Evolutionary conservation across 2,329 filamentous ascomycete genomes (phyloP).

Genomic region (Emergomyces orientalis): DNA sequence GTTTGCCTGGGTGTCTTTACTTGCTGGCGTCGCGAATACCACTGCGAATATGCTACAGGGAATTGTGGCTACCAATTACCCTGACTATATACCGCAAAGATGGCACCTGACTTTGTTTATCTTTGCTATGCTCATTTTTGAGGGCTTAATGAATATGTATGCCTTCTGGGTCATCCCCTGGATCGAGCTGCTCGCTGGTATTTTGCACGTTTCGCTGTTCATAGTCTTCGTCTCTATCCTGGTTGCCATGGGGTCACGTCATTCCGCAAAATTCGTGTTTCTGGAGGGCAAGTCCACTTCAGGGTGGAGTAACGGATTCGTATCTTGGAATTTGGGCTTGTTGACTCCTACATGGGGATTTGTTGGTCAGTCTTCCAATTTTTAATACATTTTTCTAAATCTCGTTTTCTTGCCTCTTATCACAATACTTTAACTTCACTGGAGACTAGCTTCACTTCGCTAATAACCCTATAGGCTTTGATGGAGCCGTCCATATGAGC

Average conservation of each 20-base stretch:
- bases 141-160: constrained; percentile 26
- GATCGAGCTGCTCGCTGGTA: constrained; percentile 31
- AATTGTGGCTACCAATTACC: constrained; percentile 25
- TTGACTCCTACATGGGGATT: constrained; percentile 28
- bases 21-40: constrained; percentile 28
- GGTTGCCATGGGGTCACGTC: constrained; percentile 24
- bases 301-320: constrained; percentile 27
- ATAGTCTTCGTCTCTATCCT: constrained; percentile 31
- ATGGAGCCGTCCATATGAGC: constrained; percentile 42
- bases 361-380: constrained; percentile 19
- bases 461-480: constrained; percentile 31
- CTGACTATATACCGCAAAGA: constrained; percentile 24
- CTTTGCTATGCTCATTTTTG: constrained; percentile 27
- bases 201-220: constrained; percentile 29
- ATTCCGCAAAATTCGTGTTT: constrained; percentile 28
- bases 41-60: constrained; percentile 30
- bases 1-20: constrained; percentile 33
- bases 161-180: constrained; percentile 33
- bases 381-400: neutral
- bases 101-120: constrained; percentile 36
- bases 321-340: constrained; percentile 33
- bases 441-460: neutral
- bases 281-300: constrained; percentile 20
- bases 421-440: neutral
- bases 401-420: neutral